Conservation (phyloP, 2,329 filamentous ascomycete genomes). For the Pseudopithomyces maydicus region DNA sequence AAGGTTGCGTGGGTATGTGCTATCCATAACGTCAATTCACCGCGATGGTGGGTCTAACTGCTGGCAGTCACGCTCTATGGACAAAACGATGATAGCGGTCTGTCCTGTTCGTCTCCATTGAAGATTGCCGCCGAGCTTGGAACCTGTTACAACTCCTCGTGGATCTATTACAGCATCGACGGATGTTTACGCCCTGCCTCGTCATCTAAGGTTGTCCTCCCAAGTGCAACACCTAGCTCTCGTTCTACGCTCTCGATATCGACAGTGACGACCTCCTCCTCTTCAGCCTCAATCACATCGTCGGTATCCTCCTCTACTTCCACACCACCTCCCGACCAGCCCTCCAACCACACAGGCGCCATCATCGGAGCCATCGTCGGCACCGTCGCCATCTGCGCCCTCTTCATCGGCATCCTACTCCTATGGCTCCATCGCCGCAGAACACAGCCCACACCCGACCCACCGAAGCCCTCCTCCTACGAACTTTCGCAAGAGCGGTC, state of each 20-base stretch:
- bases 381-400: constrained; percentile 16
- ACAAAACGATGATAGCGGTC: constrained; percentile 12
- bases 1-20: constrained; percentile 28
- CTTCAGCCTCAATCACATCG: background rate
- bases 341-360: constrained; percentile 9
- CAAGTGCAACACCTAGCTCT: background rate
- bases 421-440: constrained; percentile 13
- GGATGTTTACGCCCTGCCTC: constrained; percentile 19
- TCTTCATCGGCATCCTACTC: constrained; percentile 17
- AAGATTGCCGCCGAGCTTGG: constrained; percentile 25
- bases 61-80: constrained; percentile 32
- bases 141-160: constrained; percentile 33
- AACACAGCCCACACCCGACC: background rate
- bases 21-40: background rate
- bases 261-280: constrained; percentile 1
- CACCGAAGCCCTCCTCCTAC: constrained; percentile 9
- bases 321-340: background rate
- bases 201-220: constrained; percentile 7
- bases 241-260: background rate
- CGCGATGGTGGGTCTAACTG: background rate
- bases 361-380: constrained; percentile 25
- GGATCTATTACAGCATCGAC: constrained; percentile 36
- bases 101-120: constrained; percentile 22
- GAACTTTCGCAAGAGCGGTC: constrained; percentile 23
- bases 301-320: constrained; percentile 4